Percentiles rank a stretch among this genome's conserved stretches.
Evolutionary conservation across 2,329 filamentous ascomycete species (phyloP).

Genomic region (Dactylellina parvicollis): DNA sequence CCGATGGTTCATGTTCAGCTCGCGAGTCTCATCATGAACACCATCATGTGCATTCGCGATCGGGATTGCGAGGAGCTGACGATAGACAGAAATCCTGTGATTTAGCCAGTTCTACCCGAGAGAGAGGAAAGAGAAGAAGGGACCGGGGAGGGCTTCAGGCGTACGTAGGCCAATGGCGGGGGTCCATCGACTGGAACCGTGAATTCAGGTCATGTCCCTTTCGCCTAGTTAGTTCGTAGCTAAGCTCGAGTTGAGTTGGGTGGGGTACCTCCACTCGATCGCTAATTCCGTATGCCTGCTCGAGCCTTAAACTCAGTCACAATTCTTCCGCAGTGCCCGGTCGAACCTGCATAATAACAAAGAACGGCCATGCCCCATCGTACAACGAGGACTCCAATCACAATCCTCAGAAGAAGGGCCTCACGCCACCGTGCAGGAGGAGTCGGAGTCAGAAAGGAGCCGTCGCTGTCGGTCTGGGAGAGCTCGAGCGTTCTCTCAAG

Average conservation of each 20-base stretch:
- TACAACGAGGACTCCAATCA: constrained; percentile 31
- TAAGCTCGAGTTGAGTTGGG: too few relatives aligned
- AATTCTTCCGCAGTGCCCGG: constrained; percentile 19
- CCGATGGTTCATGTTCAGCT: too few relatives aligned
- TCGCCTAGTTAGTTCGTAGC: constrained; percentile 5
- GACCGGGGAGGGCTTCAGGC: not conserved
- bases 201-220: constrained; percentile 1
- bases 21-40: not conserved
- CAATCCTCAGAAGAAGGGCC: constrained; percentile 10
- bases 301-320: constrained; percentile 3
- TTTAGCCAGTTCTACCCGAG: not conserved
- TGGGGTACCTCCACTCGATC: constrained; percentile 2
- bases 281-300: constrained; percentile 18
- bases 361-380: constrained; percentile 1
- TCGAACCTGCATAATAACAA: not conserved
- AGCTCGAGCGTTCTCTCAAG: too few relatives aligned
- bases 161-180: constrained; percentile 14
- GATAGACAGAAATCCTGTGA: not conserved
- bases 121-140: not conserved
- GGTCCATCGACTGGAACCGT: not conserved
- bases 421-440: too few relatives aligned
- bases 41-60: not conserved
- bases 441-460: not conserved
- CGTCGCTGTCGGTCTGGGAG: not conserved
- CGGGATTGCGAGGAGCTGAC: constrained; percentile 1